Evolutionary conservation across 805 yeast genomes (phyloP), one percentile per base, ranked within the genome.

Genomic region (Ogataea pilisensis): DNA sequence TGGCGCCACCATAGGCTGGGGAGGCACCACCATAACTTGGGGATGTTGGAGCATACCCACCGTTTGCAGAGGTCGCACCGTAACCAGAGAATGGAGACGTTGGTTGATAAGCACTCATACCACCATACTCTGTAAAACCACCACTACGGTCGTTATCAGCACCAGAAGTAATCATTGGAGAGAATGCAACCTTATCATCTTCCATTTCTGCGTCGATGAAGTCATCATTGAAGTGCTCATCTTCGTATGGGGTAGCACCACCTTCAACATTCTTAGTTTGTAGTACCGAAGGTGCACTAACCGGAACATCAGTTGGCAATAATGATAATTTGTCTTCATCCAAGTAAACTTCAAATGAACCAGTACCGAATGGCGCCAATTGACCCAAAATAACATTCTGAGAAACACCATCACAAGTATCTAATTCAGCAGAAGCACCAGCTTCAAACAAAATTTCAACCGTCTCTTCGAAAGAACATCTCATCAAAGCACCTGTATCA

Each of bases 401-500:
- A 29, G 99, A 93, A 46, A 93, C 95, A 74, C 99, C 99, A 52
- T 89, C 86, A 68, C 99, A 93, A 53, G 93, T 97, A 68, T 93
- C 99, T 42, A 93, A 71, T 61, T 93, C 99, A 16, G 98, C 99
- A 32, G 95, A 80, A 5, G 98, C 95, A 64, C 96, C 99, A 16
- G 99, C 99, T 60, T 93, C 99, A 55, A 93, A 78, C 62, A 93
- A 70, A 58, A 93, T 93, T 69, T 93, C 99, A 31, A 93, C 99
- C 7, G 99, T 93, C 66, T 93, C 99, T 69, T 93, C 99, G 72
- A 93, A 93, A 32, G 99, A 91, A 72, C 97, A 93, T 68, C 99
- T 81, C 99, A 93, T 93, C 60, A 93, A 75, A 2, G 99, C 99
- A 68, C 99, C 99, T 24, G 99, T 93, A 52, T 93, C 96, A 29